Percentiles rank a stretch among this genome's conserved stretches.
These are phyloP conservation scores for Cucumis hystrix DNA, from an alignment of 306 rosid species.

Conservation along the genomic window DNA sequence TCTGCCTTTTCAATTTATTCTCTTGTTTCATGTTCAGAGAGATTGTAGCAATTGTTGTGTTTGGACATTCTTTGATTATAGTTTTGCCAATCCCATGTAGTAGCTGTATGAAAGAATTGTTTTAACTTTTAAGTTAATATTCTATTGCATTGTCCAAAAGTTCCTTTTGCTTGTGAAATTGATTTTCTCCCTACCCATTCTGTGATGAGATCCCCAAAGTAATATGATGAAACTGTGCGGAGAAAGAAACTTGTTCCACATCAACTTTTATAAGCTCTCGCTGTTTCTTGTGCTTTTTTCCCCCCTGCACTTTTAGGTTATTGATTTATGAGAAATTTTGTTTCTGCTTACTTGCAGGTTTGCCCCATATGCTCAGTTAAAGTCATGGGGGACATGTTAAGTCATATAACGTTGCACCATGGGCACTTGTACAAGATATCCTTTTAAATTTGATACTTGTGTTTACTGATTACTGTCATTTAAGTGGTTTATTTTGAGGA, in stretches of 20 bases:
- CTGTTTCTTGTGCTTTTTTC: background rate
- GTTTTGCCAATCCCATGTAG: background rate
- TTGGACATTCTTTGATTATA: background rate
- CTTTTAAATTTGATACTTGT: slow-evolving; percentile 18
- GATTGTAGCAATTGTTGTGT: background rate
- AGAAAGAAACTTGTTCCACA: background rate
- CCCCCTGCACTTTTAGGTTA: background rate
- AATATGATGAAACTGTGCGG: background rate
- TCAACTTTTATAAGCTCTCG: background rate
- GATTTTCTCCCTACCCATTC: background rate
- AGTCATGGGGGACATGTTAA: slow-evolving; percentile 76
- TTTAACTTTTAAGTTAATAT: background rate
- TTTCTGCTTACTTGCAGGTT: slow-evolving; percentile 36
- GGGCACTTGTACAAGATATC: slow-evolving; percentile 95
- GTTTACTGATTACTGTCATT: background rate
- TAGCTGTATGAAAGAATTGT: background rate
- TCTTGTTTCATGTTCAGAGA: background rate
- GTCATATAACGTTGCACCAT: slow-evolving; percentile 88
- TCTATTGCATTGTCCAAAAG: background rate
- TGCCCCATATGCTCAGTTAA: slow-evolving; percentile 91
- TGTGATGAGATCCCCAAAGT: background rate
- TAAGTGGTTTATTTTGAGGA: background rate
- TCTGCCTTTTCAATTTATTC: background rate
- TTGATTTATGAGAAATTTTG: background rate
- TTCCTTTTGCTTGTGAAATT: background rate